Evolutionary conservation across 345 rosid genomes (phyloP), one percentile per base, ranked within the genome.

Genomic region (Gossypioides kirkii): DNA sequence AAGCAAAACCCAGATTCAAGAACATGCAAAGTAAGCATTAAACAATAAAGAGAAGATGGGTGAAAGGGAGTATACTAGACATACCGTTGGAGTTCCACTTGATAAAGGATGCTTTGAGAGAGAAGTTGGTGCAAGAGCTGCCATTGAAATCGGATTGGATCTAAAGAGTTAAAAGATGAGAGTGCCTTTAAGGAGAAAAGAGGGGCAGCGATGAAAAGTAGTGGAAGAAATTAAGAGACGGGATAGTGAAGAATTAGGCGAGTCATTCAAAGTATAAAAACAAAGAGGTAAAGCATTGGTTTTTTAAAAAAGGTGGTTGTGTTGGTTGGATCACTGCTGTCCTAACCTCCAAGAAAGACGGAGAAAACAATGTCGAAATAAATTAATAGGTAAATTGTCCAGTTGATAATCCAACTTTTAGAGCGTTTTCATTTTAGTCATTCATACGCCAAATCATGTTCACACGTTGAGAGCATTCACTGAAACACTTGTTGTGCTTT

Each of bases 321-420:
- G 42, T 26, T 16, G 59, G 58, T 68, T 68, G 71, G 58, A 68
- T 47, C 43, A 28, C 26, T 32, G 26, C 25, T 47, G 13, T 50
- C 26, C 60, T 55, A 55, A 55, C 60, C 58, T 68, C 72, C 72
- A 28, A 69, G 45, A 69, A 69, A 50, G 59, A 49, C 71, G 71
- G 72, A 69, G 72, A 50, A 50, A 50, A 50, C 72, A 3, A 58
- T 50, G 60, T n/a, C 12, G 1, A 60, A 58, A 5, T 10, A 58
- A 12, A 12, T 11, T 5, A 25, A 58, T 32, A 32, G 38, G 38
- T 32, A 32, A 32, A 32, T 32, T 32, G 7, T 4, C 38, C 38
- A 1, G 38, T 32, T 32, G 38, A 32, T 32, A 0, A 32, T 32
- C 7, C 6, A 32, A 32, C 7, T 32, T 32, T 32, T 32, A 5